Percentiles rank a stretch among this genome's conserved stretches.
Conservation (phyloP, 2,329 filamentous ascomycete genomes). For the Leptographium wingfieldii region DNA sequence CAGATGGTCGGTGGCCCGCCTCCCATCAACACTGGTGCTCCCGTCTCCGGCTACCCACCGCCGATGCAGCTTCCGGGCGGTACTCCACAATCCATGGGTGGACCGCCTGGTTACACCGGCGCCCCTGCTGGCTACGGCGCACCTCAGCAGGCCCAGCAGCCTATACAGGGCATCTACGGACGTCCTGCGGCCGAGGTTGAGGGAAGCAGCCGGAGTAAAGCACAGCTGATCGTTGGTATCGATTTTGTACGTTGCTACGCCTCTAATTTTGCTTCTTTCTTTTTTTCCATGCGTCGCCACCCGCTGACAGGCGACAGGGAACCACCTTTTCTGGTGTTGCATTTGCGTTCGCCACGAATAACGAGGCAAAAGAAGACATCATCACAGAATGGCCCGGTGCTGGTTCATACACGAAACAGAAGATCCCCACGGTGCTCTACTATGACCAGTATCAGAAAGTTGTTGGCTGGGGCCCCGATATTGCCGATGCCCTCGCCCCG, state of each 20-base stretch:
- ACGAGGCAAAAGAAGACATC: constrained; percentile 94
- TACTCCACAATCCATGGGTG: constrained; percentile 29
- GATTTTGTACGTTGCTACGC: constrained; percentile 68
- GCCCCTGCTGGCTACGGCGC: constrained; percentile 36
- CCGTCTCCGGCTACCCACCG: constrained; percentile 46
- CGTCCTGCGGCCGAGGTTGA: constrained; percentile 58
- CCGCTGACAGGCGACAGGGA: constrained; percentile 41
- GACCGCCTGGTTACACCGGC: constrained; percentile 33
- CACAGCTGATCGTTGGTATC: constrained; percentile 95
- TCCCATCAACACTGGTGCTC: constrained; percentile 53
- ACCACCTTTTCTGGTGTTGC: constrained; percentile 97
- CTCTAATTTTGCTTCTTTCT: too few species aligned
- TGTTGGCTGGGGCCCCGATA: constrained; percentile 98
- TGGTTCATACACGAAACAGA: constrained; percentile 96
- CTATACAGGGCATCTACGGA: constrained; percentile 23
- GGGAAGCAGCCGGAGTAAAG: constrained; percentile 79
- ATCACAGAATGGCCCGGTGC: constrained; percentile 98
- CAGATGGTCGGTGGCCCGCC: constrained; percentile 53
- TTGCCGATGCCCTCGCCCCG: constrained; percentile 88
- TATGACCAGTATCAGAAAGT: constrained; percentile 99
- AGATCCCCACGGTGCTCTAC: constrained; percentile 99
- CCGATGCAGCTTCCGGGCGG: constrained; percentile 32
- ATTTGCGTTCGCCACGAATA: constrained; percentile 94
- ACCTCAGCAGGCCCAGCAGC: constrained; percentile 21
- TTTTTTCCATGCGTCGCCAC: background rate